These are phyloP conservation scores for Tolypocladium guangdongense DNA, from an alignment of 2,329 filamentous ascomycete genomes.

Conservation along the genomic window DNA sequence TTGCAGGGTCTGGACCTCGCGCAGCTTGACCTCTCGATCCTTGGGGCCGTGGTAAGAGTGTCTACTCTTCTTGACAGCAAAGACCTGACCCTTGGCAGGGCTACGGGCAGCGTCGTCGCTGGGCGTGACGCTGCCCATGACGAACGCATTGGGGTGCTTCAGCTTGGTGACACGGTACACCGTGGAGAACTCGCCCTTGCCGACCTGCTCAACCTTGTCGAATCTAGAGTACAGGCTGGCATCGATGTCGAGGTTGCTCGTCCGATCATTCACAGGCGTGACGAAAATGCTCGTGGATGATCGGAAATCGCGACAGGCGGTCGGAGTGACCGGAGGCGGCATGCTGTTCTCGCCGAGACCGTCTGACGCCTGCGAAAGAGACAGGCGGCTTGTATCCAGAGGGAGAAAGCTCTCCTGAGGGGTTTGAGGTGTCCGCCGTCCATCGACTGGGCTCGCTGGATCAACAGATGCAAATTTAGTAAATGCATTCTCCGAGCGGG, in stretches of 20 bases:
- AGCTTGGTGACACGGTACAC: constrained; percentile 66
- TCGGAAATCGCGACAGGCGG: constrained; percentile 42
- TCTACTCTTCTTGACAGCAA: constrained; percentile 89
- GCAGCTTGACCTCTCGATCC: constrained; percentile 73
- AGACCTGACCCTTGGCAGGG: constrained; percentile 51
- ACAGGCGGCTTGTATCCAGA: constrained; percentile 71
- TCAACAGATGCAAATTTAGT: constrained; percentile 37
- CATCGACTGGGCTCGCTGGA: constrained; percentile 52
- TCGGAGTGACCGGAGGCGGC: constrained; percentile 68
- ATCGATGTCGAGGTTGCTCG: constrained; percentile 61
- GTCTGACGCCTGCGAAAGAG: constrained; percentile 56
- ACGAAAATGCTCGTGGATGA: constrained; percentile 46
- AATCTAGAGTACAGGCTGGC: constrained; percentile 65
- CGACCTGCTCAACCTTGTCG: constrained; percentile 67
- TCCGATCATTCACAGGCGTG: constrained; percentile 58
- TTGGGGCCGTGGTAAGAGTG: constrained; percentile 65
- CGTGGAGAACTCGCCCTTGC: constrained; percentile 84
- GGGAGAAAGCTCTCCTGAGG: constrained; percentile 65
- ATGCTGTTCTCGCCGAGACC: constrained; percentile 21
- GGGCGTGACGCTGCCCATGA: constrained; percentile 34
- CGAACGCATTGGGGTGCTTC: constrained; percentile 20
- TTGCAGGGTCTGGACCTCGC: constrained; percentile 72
- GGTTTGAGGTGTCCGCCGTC: constrained; percentile 59
- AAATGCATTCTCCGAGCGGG: constrained; percentile 27
- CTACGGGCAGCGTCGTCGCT: constrained; percentile 37